A percentile compares a stretch with the other conserved stretches of the same genome.
These are phyloP conservation scores for Paratrypanosoma confusum DNA, from an alignment of 208 protist genomes.

Conservation along the genomic window DNA sequence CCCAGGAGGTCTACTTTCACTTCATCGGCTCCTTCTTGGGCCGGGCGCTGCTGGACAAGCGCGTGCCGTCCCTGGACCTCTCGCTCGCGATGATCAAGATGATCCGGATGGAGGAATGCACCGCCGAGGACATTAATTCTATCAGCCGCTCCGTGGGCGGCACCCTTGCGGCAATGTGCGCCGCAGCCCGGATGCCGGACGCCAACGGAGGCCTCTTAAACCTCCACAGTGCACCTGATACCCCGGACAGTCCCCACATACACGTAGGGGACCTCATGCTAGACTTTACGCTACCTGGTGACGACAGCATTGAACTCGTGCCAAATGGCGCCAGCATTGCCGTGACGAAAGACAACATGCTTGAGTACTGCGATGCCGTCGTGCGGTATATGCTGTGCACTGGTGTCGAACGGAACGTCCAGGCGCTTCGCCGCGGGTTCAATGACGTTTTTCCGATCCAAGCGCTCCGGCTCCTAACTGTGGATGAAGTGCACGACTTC, in stretches of 20 bases:
- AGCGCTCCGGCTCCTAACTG: constrained; percentile 43
- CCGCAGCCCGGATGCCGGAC: constrained; percentile 20
- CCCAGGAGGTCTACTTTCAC: constrained; percentile 21
- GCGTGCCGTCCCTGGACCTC: constrained; percentile 60
- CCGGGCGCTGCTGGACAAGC: constrained; percentile 63
- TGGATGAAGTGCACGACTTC: constrained; percentile 54
- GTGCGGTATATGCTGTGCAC: constrained; percentile 34
- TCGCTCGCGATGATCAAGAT: constrained; percentile 59
- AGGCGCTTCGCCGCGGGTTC: constrained; percentile 50
- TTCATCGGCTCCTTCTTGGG: constrained; percentile 72
- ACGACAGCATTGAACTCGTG: constrained; percentile 44
- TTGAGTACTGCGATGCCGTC: constrained; percentile 66
- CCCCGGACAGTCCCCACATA: neutral
- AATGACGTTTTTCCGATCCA: constrained; percentile 63
- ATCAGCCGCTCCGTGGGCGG: constrained; percentile 39
- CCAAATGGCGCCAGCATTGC: constrained; percentile 16
- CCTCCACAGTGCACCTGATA: neutral
- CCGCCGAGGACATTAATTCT: constrained; percentile 47
- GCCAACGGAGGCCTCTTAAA: neutral
- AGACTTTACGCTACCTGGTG: constrained; percentile 67
- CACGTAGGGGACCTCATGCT: constrained; percentile 49
- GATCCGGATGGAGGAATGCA: constrained; percentile 58
- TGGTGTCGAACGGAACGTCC: constrained; percentile 43
- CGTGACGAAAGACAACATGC: constrained; percentile 45
- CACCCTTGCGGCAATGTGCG: constrained; percentile 32